These are phyloP conservation scores for Phytophthora multivora DNA, from an alignment of 352 stramenopile genomes.

Conservation along the genomic window DNA sequence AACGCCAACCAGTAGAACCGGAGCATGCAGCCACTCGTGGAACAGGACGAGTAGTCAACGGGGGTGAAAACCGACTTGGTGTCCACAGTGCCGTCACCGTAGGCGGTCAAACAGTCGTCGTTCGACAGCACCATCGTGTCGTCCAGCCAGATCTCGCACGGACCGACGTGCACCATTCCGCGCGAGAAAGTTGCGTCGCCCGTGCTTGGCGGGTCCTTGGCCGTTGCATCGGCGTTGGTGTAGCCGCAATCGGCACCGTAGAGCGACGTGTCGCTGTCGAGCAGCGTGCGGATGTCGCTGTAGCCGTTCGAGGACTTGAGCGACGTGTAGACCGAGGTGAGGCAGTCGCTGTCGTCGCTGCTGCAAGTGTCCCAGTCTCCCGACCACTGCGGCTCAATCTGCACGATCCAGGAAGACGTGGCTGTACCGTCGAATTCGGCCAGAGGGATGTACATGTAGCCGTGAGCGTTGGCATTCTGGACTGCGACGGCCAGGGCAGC, in stretches of 20 bases:
- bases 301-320: conserved; percentile 34
- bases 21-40: conserved; percentile 36
- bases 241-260: conserved; percentile 40
- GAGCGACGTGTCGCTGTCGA: conserved; percentile 32
- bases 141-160: conserved; percentile 44
- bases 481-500: conserved; percentile 4
- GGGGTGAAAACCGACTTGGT: conserved; percentile 37
- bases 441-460: conserved; percentile 44
- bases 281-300: conserved; percentile 33
- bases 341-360: conserved; percentile 20
- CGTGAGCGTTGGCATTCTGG: conserved; percentile 25
- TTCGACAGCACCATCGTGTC: conserved; percentile 39
- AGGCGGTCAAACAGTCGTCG: conserved; percentile 40
- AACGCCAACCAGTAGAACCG: conserved; percentile 49
- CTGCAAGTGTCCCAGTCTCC: conserved; percentile 37
- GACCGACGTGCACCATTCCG: conserved; percentile 36
- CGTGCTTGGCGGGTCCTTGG: conserved; percentile 34
- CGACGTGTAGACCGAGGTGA: conserved; percentile 30
- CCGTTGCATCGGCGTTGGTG: conserved; percentile 29
- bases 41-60: conserved; percentile 45
- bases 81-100: conserved; percentile 29
- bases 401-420: conserved; percentile 38
- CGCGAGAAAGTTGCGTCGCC: conserved; percentile 38
- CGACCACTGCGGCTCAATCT: conserved; percentile 35
- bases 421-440: conserved; percentile 29